These are phyloP conservation scores for Pholiota molesta DNA, from an alignment of 768 basidiomycete species.

Conservation along the genomic window DNA sequence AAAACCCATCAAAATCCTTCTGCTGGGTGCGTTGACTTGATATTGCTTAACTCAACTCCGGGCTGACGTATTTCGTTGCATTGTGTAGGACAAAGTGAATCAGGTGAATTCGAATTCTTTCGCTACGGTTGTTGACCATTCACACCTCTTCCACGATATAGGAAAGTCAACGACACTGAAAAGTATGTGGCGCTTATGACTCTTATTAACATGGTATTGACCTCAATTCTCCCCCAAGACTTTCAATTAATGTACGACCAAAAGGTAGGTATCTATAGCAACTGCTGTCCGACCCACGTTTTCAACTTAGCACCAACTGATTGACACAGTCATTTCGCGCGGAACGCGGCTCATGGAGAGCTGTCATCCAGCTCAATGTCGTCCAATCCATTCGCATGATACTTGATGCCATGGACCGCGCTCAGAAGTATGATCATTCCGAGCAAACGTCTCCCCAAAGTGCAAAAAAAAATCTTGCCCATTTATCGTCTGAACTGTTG, in stretches of 20 bases:
- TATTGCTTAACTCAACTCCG: neutral
- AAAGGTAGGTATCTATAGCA: conserved; percentile 39
- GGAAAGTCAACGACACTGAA: conserved; percentile 84
- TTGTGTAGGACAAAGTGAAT: conserved; percentile 73
- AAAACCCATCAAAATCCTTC: conserved; percentile 58
- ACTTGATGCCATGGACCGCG: conserved; percentile 52
- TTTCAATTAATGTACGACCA: conserved; percentile 67
- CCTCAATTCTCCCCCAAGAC: conserved; percentile 35
- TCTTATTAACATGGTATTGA: neutral
- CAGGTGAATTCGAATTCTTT: conserved; percentile 52
- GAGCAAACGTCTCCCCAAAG: conserved; percentile 21
- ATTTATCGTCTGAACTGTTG: conserved; percentile 46
- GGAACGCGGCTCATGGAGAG: conserved; percentile 67
- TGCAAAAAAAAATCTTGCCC: conserved; percentile 27
- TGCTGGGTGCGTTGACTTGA: conserved; percentile 50
- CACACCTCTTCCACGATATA: conserved; percentile 27
- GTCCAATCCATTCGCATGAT: conserved; percentile 69
- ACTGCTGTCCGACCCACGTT: neutral
- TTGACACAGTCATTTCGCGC: conserved; percentile 49
- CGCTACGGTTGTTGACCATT: neutral
- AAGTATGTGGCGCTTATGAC: conserved; percentile 48
- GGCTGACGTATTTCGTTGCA: neutral
- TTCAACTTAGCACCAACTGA: neutral
- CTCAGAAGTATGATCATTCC: conserved; percentile 23
- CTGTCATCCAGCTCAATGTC: conserved; percentile 71